A percentile compares a stretch with the other conserved stretches of the same genome.
phyloP scores from a whole-genome alignment of 2,329 filamentous ascomycete genomes.

The Pseudocercospora pini-densiflorae region DNA sequence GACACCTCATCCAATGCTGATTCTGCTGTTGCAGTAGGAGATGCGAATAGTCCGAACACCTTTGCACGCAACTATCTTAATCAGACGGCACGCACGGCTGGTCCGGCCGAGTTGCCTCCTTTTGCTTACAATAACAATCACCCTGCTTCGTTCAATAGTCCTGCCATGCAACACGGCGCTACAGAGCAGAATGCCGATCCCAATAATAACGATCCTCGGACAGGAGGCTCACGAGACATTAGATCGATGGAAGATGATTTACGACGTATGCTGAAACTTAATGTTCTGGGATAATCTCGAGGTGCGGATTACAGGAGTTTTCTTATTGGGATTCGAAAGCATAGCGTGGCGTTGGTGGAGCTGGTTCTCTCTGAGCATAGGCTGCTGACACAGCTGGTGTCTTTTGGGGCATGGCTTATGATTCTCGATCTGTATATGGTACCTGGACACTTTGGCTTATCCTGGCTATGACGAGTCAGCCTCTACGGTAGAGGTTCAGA shows the following conservation, averaged over 20 bases:
- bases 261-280: slow-evolving; percentile 44
- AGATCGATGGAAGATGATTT: slow-evolving; percentile 47
- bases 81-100: slow-evolving; percentile 35
- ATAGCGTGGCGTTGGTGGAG: slow-evolving; percentile 24
- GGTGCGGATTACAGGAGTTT: slow-evolving; percentile 11
- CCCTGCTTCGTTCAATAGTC: slow-evolving; percentile 12
- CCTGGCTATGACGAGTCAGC: background rate
- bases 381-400: slow-evolving; percentile 1
- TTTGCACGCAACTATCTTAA: slow-evolving; percentile 41
- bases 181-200: slow-evolving; percentile 18
- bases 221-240: slow-evolving; percentile 33
- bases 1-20: slow-evolving; percentile 22
- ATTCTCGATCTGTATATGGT: background rate
- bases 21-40: slow-evolving; percentile 19
- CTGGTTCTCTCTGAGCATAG: slow-evolving; percentile 1
- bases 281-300: slow-evolving; percentile 32
- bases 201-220: slow-evolving; percentile 14
- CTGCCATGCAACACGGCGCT: slow-evolving; percentile 22
- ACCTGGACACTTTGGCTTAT: background rate
- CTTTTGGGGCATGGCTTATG: slow-evolving; percentile 8
- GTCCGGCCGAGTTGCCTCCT: slow-evolving; percentile 27
- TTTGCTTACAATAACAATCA: slow-evolving; percentile 25
- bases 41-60: slow-evolving; percentile 29
- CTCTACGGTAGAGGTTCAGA: background rate
- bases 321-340: slow-evolving; percentile 5